Percentiles rank a stretch among this genome's conserved stretches.
Evolutionary conservation across 176 grass and related monocot genomes (phyloP).

Genomic region (Musa acuminata): DNA sequence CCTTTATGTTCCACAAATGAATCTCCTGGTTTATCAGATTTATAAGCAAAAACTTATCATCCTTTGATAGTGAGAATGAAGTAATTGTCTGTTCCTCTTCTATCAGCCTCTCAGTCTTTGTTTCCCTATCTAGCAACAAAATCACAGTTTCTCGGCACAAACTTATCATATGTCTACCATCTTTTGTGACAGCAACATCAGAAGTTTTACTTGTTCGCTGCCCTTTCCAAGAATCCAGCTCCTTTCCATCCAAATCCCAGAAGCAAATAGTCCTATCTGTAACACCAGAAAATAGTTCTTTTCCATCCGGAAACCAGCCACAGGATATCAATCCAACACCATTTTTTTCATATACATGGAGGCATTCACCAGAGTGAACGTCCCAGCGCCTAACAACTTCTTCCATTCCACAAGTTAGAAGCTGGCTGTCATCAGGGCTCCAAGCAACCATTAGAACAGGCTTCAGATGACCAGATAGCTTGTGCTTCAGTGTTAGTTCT

Average conservation of each 20-base stretch:
- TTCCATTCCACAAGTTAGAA: conserved; percentile 85
- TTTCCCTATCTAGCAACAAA: conserved; percentile 59
- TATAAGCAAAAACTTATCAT: conserved; percentile 70
- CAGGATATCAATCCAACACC: conserved; percentile 47
- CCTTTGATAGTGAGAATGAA: conserved; percentile 72
- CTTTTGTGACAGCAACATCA: conserved; percentile 52
- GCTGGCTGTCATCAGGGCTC: conserved; percentile 69
- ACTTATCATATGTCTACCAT: conserved; percentile 60
- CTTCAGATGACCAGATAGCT: conserved; percentile 51
- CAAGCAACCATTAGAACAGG: conserved; percentile 70
- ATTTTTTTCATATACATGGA: conserved; percentile 54
- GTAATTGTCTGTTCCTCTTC: conserved; percentile 56
- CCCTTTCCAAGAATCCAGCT: conserved; percentile 53
- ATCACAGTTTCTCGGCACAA: conserved; percentile 38
- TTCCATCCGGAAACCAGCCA: conserved; percentile 63
- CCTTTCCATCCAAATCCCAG: conserved; percentile 53
- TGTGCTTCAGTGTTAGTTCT: conserved; percentile 52
- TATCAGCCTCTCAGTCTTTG: conserved; percentile 48
- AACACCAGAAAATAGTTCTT: conserved; percentile 44
- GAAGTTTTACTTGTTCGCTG: conserved; percentile 36
- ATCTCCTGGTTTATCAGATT: conserved; percentile 56
- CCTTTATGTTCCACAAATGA: conserved; percentile 85
- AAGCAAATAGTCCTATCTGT: conserved; percentile 43
- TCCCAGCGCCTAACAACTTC: conserved; percentile 70
- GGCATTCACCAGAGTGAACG: conserved; percentile 53